A percentile compares a stretch with the other conserved stretches of the same genome.
Evolutionary conservation across 2,329 filamentous ascomycete genomes (phyloP).

Genomic region (Trichophyton schoenleinii): DNA sequence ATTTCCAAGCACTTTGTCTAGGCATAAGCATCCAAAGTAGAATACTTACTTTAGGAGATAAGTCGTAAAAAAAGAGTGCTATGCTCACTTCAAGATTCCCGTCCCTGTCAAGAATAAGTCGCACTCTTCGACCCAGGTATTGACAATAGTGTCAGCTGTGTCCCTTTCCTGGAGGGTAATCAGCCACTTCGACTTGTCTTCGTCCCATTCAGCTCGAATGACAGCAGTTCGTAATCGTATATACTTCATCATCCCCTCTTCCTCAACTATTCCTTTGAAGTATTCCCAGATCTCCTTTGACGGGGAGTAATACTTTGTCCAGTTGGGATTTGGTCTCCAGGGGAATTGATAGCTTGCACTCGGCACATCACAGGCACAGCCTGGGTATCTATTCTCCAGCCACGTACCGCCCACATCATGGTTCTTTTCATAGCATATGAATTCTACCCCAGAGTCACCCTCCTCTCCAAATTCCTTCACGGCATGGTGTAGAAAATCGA

Average conservation of each 20-base stretch:
- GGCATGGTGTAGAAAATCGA: conserved; percentile 16
- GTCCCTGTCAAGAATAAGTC: conserved; percentile 28
- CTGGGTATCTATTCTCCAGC: conserved; percentile 42
- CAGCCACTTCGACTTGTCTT: conserved; percentile 26
- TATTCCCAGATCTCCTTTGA: conserved; percentile 57
- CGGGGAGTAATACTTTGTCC: conserved; percentile 56
- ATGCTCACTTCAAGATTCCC: conserved; percentile 27
- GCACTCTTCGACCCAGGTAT: conserved; percentile 18
- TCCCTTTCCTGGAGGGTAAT: conserved; percentile 16
- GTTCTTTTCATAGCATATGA: conserved; percentile 23
- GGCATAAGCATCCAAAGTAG: neutral
- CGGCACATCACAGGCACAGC: conserved; percentile 56
- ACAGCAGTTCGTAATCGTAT: conserved; percentile 46
- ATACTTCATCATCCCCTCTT: conserved; percentile 52
- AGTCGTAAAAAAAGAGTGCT: neutral
- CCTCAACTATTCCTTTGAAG: conserved; percentile 49
- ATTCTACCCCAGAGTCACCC: conserved; percentile 13
- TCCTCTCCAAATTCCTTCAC: conserved; percentile 5
- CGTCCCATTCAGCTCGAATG: conserved; percentile 43
- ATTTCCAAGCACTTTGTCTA: conserved; percentile 25
- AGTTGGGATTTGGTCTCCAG: conserved; percentile 55
- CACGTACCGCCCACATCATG: conserved; percentile 27
- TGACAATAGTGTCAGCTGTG: conserved; percentile 11
- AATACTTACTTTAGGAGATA: neutral
- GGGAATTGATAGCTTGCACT: conserved; percentile 58